Conservation (phyloP, 2,329 filamentous ascomycete genomes). For the Talaromyces sp. region DNA sequence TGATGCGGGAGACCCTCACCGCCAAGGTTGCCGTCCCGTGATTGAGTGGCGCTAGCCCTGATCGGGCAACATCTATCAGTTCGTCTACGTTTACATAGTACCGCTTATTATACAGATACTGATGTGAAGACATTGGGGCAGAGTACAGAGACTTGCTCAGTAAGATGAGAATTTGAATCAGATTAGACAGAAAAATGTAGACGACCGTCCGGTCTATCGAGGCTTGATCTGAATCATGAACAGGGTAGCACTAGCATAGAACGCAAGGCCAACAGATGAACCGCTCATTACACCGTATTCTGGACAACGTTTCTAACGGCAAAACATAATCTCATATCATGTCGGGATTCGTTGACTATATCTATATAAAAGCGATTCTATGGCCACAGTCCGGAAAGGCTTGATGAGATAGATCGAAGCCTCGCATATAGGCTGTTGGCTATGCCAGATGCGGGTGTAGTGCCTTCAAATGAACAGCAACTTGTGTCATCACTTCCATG, state of each 20-base stretch:
- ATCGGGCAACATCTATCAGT: background rate
- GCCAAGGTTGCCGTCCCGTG: slow-evolving; percentile 13
- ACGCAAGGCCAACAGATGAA: background rate
- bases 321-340: background rate
- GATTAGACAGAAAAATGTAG: background rate
- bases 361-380: background rate
- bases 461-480: background rate
- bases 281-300: background rate
- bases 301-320: background rate
- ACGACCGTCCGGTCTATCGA: background rate
- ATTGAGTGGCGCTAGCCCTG: background rate
- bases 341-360: background rate
- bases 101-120: background rate
- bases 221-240: background rate
- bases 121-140: background rate
- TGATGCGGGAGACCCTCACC: slow-evolving; percentile 11
- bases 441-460: background rate
- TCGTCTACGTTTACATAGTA: background rate
- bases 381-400: background rate
- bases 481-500: background rate
- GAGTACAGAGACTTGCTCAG: background rate
- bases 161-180: background rate
- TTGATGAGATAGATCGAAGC: too few relatives aligned
- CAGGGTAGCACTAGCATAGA: background rate
- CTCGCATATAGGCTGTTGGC: background rate